A percentile compares a stretch with the other conserved stretches of the same genome.
phyloP scores from a whole-genome alignment of 192 early-diverging fungal genomes.

The Rhizophlyctis rosea region DNA sequence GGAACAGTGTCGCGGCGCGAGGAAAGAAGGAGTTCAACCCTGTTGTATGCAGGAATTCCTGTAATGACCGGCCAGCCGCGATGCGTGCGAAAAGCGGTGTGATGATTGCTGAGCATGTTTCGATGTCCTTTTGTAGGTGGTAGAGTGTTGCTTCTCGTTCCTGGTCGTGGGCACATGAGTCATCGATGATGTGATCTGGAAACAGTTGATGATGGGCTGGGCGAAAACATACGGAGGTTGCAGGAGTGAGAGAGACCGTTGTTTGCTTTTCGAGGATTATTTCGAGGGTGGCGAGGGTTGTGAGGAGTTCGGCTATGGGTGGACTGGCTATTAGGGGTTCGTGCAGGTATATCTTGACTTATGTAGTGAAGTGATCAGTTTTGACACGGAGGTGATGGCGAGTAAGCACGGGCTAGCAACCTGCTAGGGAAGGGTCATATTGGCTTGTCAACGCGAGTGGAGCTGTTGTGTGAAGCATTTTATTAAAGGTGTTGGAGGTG shows the following conservation, averaged over 20 bases:
- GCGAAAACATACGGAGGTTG: not conserved
- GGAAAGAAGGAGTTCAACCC: not conserved
- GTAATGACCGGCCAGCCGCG: not conserved
- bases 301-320: not conserved
- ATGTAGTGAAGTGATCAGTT: too few species aligned
- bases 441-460: too few species aligned
- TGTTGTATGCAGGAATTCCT: not conserved
- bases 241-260: not conserved
- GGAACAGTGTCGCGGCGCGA: not conserved
- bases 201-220: too few species aligned
- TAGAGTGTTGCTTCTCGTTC: not conserved
- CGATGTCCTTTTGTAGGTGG: not conserved
- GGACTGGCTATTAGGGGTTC: not conserved
- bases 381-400: too few species aligned
- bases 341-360: not conserved
- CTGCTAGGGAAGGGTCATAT: too few species aligned
- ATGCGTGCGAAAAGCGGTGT: not conserved
- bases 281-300: not conserved
- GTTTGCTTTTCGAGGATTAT: not conserved
- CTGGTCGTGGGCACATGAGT: too few species aligned
- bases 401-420: too few species aligned
- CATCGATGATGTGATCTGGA: too few species aligned
- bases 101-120: not conserved
- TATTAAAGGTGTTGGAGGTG: too few species aligned
- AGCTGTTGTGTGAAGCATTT: too few species aligned